Percentiles rank a stretch among this genome's conserved stretches.
phyloP scores from a whole-genome alignment of 2,329 filamentous ascomycete genomes.

The Trichophyton benhamiae region DNA sequence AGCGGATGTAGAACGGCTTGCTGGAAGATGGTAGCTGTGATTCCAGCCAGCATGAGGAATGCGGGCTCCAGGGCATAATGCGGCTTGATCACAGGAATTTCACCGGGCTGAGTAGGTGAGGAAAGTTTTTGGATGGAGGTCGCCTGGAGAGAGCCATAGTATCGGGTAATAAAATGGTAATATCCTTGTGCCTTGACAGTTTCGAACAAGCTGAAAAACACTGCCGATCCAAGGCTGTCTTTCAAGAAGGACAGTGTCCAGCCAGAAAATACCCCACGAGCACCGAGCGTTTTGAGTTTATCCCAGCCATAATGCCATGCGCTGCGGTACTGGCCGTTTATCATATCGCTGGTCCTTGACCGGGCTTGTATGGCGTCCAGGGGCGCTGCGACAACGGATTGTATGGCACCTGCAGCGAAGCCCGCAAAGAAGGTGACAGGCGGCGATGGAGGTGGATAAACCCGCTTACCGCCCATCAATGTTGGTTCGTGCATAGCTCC shows the following conservation, averaged over 20 bases:
- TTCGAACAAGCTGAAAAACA: slow-evolving; percentile 54
- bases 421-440: slow-evolving; percentile 46
- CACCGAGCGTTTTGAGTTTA: slow-evolving; percentile 48
- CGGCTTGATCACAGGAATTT: slow-evolving; percentile 41
- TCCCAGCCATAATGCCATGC: slow-evolving; percentile 52
- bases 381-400: slow-evolving; percentile 51
- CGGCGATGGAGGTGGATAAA: slow-evolving; percentile 47
- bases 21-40: slow-evolving; percentile 46
- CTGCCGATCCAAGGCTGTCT: slow-evolving; percentile 47
- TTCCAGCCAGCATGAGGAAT: slow-evolving; percentile 49
- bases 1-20: slow-evolving; percentile 49
- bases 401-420: slow-evolving; percentile 46
- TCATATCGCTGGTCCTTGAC: slow-evolving; percentile 47
- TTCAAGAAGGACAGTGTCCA: slow-evolving; percentile 48
- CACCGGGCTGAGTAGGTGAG: slow-evolving; percentile 19
- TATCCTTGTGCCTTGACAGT: slow-evolving; percentile 52
- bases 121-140: slow-evolving; percentile 21
- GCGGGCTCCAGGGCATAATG: slow-evolving; percentile 52
- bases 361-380: slow-evolving; percentile 52
- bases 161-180: slow-evolving; percentile 48
- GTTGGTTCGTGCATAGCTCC: slow-evolving; percentile 47
- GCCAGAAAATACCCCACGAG: slow-evolving; percentile 51
- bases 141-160: slow-evolving; percentile 38
- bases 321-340: slow-evolving; percentile 46
- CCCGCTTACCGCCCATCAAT: slow-evolving; percentile 43